Base-by-base conservation (phyloP, 257 asterid genomes). In the Anisodus acutangulus region DNA sequence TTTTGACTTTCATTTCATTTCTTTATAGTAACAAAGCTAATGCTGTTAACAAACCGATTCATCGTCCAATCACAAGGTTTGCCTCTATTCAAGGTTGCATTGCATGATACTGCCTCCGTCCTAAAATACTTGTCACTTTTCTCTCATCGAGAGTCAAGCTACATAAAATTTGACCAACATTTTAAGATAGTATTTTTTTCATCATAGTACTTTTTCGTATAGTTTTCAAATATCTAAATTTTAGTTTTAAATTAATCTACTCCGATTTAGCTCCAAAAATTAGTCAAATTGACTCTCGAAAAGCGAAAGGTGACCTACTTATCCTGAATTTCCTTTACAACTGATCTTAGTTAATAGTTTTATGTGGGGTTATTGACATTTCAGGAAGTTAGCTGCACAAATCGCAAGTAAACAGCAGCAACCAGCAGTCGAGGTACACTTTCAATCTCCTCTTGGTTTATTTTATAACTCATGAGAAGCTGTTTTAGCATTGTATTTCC, bases 1-100 rank as follows among this genome's bases (percentile, higher is more conserved):
- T 45, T 31, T 12, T 59, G 45, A 31, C 79, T 19, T 10, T n/a
- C 26, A 39, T 10, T 51, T 43, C 35, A 41, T 66, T 83, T 79
- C 80, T 87, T 86, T 85, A 83, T 88, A 95, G 99, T 83, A 89
- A 88, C 84, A 88, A 86, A 86, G 87, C 67, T n/a, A 49, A 31
- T 66, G 82, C 83, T 67, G 82, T 83, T 60, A 76, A 70, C 84
- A 93, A 88, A 90, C 98, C 91, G 12, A 85, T 84, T 41, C 95
- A 91, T 85, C 93, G 98, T 11, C 98, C 98, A 0, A 83, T 93
- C 71, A 93, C 98, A 69, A 93, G 98, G 98, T 93, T 86, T 45
- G 79, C 64, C 19, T 15, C 16, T 72, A 66, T 64, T 6, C 45
- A 67, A 74, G 64, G 47, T 78, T 37, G 57, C 3, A 17, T 41